phyloP scores from a whole-genome alignment of 2,329 filamentous ascomycete species.

The Pseudocercospora ulei region DNA sequence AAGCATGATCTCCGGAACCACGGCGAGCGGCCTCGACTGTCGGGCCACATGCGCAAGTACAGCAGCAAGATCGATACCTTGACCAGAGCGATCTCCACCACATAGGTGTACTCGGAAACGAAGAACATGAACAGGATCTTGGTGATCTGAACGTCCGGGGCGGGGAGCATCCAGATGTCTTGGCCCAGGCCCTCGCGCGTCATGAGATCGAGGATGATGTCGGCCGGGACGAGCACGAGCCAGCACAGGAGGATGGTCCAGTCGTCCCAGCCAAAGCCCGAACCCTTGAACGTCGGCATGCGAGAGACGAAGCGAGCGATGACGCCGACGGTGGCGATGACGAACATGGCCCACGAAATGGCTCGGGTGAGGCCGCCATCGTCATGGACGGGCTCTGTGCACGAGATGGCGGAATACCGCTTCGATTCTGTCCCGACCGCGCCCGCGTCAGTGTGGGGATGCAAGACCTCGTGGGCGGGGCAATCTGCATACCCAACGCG shows the following conservation, averaged over 20 bases:
- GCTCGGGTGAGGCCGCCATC: conserved; percentile 9
- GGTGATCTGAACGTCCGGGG: conserved; percentile 12
- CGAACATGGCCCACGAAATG: conserved; percentile 17
- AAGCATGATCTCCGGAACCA: conserved; percentile 19
- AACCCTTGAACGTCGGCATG: conserved; percentile 14
- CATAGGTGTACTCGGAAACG: conserved; percentile 19
- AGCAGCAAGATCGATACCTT: conserved; percentile 16
- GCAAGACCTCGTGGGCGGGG: neutral
- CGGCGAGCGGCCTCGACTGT: conserved; percentile 7
- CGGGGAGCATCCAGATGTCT: conserved; percentile 20
- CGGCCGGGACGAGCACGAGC: conserved; percentile 13
- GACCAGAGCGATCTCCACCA: conserved; percentile 14
- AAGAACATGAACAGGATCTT: conserved; percentile 18
- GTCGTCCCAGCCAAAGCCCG: conserved; percentile 19
- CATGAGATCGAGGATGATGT: conserved; percentile 16
- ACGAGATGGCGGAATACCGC: conserved; percentile 16
- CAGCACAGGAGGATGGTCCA: conserved; percentile 13
- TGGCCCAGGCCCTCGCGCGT: conserved; percentile 15
- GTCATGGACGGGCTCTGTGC: conserved; percentile 17
- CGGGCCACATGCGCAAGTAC: conserved; percentile 22
- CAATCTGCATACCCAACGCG: conserved; percentile 2
- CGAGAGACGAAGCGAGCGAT: conserved; percentile 15
- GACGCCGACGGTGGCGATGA: conserved; percentile 12
- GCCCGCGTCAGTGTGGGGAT: neutral
- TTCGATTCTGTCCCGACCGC: conserved; percentile 4